phyloP scores from a whole-genome alignment of 2,329 filamentous ascomycete genomes.

The Scedosporium boydii region DNA sequence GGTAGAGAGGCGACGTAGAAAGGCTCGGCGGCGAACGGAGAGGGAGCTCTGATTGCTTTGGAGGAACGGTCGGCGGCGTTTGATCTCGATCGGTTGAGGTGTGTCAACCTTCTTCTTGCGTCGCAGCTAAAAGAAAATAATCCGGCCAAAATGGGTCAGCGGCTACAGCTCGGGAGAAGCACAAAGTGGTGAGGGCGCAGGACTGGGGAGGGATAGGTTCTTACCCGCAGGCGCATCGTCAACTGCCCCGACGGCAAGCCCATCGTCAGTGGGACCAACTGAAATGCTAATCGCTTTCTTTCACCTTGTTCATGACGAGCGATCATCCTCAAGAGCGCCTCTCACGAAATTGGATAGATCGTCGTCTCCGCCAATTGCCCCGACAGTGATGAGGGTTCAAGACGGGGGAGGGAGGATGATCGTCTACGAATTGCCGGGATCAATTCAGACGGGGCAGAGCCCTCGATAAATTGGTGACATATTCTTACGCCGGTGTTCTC shows the following conservation, averaged over 20 bases:
- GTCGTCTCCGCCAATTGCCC: too few relatives aligned
- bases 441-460: too few relatives aligned
- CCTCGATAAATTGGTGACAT: too few relatives aligned
- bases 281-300: not conserved
- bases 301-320: not conserved
- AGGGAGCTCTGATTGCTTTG: not conserved
- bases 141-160: not conserved
- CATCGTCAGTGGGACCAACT: not conserved
- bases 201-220: not conserved
- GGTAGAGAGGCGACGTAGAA: constrained; percentile 6
- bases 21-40: not conserved
- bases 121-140: not conserved
- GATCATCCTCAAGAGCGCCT: too few relatives aligned
- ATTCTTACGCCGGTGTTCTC: too few relatives aligned
- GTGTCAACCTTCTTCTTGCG: not conserved
- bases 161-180: not conserved
- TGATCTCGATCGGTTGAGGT: not conserved
- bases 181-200: not conserved
- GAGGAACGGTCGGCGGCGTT: not conserved
- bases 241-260: not conserved
- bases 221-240: not conserved
- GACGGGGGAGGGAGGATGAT: too few relatives aligned
- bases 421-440: too few relatives aligned
- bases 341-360: too few relatives aligned
- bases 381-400: too few relatives aligned